Conservation (phyloP, 768 basidiomycete species). For the Serendipita indica region DNA sequence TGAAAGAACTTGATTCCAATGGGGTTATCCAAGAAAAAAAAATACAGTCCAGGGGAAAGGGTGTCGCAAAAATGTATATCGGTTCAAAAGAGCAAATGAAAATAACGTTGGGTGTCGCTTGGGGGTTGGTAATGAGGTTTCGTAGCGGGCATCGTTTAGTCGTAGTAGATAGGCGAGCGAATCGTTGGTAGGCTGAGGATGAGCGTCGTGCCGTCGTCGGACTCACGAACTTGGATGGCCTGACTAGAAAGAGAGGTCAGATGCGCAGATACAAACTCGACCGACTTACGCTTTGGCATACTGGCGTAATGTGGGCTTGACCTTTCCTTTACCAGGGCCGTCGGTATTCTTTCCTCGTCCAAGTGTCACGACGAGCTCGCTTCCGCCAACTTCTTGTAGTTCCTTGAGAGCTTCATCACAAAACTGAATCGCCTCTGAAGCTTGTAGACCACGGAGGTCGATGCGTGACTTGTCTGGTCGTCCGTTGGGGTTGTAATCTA, state of each 20-base stretch:
- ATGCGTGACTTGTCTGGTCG: neutral
- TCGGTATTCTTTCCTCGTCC: conserved; percentile 5
- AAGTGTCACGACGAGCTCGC: neutral
- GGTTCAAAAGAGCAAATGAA: no score
- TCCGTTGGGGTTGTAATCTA: neutral
- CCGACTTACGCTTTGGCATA: neutral
- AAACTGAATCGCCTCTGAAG: conserved; percentile 1
- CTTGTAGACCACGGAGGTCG: neutral
- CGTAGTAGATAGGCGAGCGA: neutral
- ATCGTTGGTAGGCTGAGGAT: neutral
- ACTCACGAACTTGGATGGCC: neutral
- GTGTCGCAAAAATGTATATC: no score
- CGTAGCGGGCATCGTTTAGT: neutral
- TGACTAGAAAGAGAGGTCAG: neutral
- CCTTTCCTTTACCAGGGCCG: conserved; percentile 1
- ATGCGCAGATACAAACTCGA: neutral
- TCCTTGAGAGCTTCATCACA: conserved; percentile 7
- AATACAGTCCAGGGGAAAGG: no score
- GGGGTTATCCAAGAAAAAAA: no score
- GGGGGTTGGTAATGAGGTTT: no score
- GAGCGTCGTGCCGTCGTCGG: neutral
- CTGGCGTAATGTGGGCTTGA: neutral
- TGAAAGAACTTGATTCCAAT: neutral
- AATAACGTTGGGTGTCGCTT: no score
- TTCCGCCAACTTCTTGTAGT: conserved; percentile 1